Conservation (phyloP, 768 basidiomycete species). For the Tricholoma sp. region DNA sequence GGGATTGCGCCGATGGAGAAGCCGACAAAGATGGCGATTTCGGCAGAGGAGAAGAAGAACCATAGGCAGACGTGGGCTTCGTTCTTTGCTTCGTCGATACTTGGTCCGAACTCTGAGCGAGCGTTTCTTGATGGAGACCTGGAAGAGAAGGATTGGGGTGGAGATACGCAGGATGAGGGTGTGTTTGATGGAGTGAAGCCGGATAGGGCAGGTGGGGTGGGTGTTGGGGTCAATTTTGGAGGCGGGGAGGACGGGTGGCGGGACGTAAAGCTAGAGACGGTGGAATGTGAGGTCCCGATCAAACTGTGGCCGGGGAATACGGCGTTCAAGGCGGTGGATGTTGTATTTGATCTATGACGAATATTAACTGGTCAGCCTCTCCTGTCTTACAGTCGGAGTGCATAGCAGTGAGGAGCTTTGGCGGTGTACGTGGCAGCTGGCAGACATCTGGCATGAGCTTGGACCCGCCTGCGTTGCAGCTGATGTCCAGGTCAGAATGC, state of each 20-base stretch:
- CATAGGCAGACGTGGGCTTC: constrained; percentile 33
- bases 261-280: constrained; percentile 73
- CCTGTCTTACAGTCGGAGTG: too few relatives aligned
- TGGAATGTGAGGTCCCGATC: constrained; percentile 92
- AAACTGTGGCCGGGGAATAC: constrained; percentile 88
- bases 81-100: constrained; percentile 31
- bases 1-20: constrained; percentile 62
- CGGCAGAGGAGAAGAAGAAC: constrained; percentile 11
- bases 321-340: constrained; percentile 73
- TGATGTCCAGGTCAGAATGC: too few relatives aligned
- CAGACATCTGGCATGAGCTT: too few relatives aligned
- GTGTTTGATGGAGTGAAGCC: constrained; percentile 47
- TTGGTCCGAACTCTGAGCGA: constrained; percentile 32
- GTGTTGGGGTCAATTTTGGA: constrained; percentile 45
- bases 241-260: constrained; percentile 60
- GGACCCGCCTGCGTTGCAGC: too few relatives aligned
- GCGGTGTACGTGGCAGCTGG: too few relatives aligned
- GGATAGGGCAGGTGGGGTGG: constrained; percentile 44
- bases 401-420: too few relatives aligned
- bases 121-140: constrained; percentile 59
- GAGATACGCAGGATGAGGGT: constrained; percentile 18
- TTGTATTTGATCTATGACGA: constrained; percentile 66
- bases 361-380: neutral
- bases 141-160: constrained; percentile 23
- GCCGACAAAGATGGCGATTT: constrained; percentile 16